Evolutionary conservation across 1,284 basidiomycete species (phyloP).

Genomic region (Quambalaria eucalypti): DNA sequence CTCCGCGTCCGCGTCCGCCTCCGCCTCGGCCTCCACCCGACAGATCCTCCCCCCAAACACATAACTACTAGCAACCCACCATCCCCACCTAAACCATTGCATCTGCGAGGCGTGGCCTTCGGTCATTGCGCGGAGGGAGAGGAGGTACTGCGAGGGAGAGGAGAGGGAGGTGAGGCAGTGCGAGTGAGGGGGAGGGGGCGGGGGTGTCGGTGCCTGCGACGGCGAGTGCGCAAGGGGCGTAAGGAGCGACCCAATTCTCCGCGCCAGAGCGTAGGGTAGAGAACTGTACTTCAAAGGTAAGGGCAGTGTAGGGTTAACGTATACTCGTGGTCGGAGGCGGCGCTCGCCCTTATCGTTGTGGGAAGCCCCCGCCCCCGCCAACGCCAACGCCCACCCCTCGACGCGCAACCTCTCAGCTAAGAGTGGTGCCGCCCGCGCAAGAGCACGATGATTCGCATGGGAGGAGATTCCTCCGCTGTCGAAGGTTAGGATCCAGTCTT

Average conservation of each 20-base stretch:
- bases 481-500: constrained; percentile 69
- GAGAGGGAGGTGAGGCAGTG: background rate
- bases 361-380: background rate
- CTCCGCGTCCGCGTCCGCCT: too few relatives aligned
- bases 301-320: background rate
- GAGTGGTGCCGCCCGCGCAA: background rate
- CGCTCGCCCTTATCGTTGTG: background rate
- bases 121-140: background rate
- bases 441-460: constrained; percentile 70
- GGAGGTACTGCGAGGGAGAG: background rate
- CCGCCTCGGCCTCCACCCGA: background rate
- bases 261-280: background rate
- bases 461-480: constrained; percentile 70
- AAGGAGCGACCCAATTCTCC: background rate
- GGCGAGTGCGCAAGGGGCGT: background rate
- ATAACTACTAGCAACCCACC: background rate
- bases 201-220: background rate
- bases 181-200: background rate
- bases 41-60: background rate
- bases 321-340: background rate
- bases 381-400: background rate
- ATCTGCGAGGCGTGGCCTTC: background rate
- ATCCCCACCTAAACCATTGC: background rate
- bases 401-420: background rate
- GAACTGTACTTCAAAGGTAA: background rate